A percentile compares a stretch with the other conserved stretches of the same genome.
Evolutionary conservation across 352 stramenopile species (phyloP).

Genomic region (Globisporangium okanoganense): DNA sequence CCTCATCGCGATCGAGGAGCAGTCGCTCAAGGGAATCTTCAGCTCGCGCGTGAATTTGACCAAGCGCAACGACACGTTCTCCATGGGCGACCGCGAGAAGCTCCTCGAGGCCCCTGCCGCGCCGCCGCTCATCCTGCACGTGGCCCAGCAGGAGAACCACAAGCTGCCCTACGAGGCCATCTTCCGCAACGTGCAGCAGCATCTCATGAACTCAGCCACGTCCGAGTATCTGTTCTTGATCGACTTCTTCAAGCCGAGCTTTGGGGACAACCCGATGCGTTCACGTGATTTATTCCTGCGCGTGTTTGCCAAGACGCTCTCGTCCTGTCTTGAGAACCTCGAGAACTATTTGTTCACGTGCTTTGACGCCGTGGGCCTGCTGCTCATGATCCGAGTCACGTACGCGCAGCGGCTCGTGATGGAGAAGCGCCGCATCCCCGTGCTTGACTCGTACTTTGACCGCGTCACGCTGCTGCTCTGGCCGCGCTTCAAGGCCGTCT

Average conservation of each 20-base stretch:
- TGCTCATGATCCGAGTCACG: constrained; percentile 99
- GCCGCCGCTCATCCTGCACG: constrained; percentile 92
- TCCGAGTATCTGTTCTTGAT: constrained; percentile 97
- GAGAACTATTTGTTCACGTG: constrained; percentile 98
- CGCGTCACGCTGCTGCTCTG: constrained; percentile 94
- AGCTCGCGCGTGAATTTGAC: constrained; percentile 91
- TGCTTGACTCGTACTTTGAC: constrained; percentile 97
- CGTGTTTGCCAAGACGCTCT: constrained; percentile 96
- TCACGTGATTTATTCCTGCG: constrained; percentile 92
- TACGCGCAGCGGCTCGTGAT: constrained; percentile 82
- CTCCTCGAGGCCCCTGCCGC: constrained; percentile 80
- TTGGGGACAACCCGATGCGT: constrained; percentile 60
- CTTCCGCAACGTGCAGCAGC: constrained; percentile 95
- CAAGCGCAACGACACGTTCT: constrained; percentile 95
- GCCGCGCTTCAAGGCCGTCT: constrained; percentile 96
- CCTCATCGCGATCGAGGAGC: constrained; percentile 95
- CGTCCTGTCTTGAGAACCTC: constrained; percentile 94
- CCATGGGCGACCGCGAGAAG: constrained; percentile 88
- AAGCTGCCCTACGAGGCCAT: constrained; percentile 96
- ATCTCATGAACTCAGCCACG: constrained; percentile 97
- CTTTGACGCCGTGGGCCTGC: constrained; percentile 95
- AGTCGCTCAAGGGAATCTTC: constrained; percentile 86
- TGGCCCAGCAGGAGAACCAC: constrained; percentile 89
- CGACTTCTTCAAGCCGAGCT: constrained; percentile 89
- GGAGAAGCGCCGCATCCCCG: constrained; percentile 83